phyloP scores from a whole-genome alignment of 768 basidiomycete species.

The Termitomyces sp. region DNA sequence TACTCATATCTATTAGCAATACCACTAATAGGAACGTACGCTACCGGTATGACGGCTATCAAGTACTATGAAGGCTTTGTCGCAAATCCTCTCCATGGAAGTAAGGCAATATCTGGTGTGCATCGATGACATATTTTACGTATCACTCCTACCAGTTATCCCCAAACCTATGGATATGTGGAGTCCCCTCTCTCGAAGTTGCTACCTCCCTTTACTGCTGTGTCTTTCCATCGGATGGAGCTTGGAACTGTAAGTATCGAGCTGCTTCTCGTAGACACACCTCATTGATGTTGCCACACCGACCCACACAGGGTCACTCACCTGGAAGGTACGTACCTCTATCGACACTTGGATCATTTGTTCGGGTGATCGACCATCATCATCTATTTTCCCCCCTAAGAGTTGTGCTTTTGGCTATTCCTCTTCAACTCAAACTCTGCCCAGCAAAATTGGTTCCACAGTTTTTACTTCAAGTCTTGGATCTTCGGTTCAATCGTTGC shows the following conservation, averaged over 20 bases:
- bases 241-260: constrained; percentile 62
- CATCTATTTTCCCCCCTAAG: constrained; percentile 32
- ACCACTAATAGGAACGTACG: constrained; percentile 54
- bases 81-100: constrained; percentile 37
- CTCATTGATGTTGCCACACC: background rate
- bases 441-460: constrained; percentile 76
- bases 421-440: constrained; percentile 60
- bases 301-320: constrained; percentile 59
- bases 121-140: background rate
- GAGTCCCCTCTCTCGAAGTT: constrained; percentile 39
- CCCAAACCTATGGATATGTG: constrained; percentile 64
- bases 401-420: constrained; percentile 87
- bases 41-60: constrained; percentile 64
- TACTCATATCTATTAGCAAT: constrained; percentile 68
- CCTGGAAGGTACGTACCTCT: constrained; percentile 58
- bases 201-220: constrained; percentile 65
- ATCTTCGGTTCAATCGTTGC: constrained; percentile 58
- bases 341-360: background rate
- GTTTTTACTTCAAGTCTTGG: constrained; percentile 74
- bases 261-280: background rate
- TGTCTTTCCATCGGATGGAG: constrained; percentile 66
- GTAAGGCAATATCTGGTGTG: constrained; percentile 30
- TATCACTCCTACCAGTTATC: constrained; percentile 39
- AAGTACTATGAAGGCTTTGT: constrained; percentile 73
- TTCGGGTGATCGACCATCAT: constrained; percentile 2